Evolutionary conservation across 1,284 basidiomycete genomes (phyloP).

Genomic region (Ustilago crameri): DNA sequence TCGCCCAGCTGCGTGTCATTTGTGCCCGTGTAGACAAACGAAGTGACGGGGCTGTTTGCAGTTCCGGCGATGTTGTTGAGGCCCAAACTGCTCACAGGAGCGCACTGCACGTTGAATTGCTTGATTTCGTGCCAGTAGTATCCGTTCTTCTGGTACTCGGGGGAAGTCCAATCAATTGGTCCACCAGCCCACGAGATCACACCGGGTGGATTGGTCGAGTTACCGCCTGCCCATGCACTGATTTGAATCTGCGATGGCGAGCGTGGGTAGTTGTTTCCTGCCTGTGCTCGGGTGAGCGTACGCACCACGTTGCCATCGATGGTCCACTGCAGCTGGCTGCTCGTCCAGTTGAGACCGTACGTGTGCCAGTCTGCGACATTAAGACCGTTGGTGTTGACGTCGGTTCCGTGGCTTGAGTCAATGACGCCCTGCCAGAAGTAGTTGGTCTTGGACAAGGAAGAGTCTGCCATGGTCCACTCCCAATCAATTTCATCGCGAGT

Average conservation of each 20-base stretch:
- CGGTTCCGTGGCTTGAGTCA: slow-evolving; percentile 14
- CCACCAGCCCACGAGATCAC: slow-evolving; percentile 60
- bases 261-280: slow-evolving; percentile 47
- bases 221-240: slow-evolving; percentile 55
- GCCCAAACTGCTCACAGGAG: slow-evolving; percentile 24
- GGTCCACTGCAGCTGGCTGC: slow-evolving; percentile 50
- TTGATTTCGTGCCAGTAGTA: slow-evolving; percentile 62
- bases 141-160: slow-evolving; percentile 52
- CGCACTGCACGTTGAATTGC: slow-evolving; percentile 51
- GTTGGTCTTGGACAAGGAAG: slow-evolving; percentile 43
- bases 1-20: slow-evolving; percentile 25
- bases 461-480: slow-evolving; percentile 51
- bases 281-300: slow-evolving; percentile 36
- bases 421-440: slow-evolving; percentile 44
- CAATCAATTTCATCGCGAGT: slow-evolving; percentile 60
- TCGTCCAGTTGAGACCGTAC: slow-evolving; percentile 61
- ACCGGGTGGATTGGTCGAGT: slow-evolving; percentile 42
- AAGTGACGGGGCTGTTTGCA: slow-evolving; percentile 37
- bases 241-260: slow-evolving; percentile 60
- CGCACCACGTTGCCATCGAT: slow-evolving; percentile 56
- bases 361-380: slow-evolving; percentile 55
- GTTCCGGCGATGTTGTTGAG: slow-evolving; percentile 11
- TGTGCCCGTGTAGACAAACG: slow-evolving; percentile 61
- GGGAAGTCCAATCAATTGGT: slow-evolving; percentile 45
- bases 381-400: slow-evolving; percentile 16